phyloP scores from a whole-genome alignment of 257 asterid species.

The Gentiana straminea region DNA sequence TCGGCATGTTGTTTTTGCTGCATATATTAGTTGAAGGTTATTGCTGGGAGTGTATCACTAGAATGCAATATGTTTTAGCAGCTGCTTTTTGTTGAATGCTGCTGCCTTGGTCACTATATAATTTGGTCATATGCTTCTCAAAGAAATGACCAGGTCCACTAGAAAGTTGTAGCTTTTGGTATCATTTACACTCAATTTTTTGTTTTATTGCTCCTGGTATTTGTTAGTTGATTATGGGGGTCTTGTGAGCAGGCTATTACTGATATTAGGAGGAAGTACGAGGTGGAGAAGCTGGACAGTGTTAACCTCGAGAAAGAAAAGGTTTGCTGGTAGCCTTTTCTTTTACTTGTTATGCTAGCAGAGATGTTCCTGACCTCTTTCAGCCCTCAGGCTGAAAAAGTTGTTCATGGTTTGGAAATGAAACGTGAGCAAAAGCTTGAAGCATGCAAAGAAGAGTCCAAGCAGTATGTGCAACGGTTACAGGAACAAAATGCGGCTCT shows the following conservation, averaged over 20 bases:
- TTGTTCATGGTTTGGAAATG: conserved; percentile 50
- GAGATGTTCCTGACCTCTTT: conserved; percentile 10
- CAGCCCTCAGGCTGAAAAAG: conserved; percentile 57
- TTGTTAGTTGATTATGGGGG: conserved; percentile 16
- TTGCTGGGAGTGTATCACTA: too few species aligned
- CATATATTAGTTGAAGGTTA: too few species aligned
- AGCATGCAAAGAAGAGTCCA: conserved; percentile 60
- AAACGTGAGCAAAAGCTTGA: conserved; percentile 50
- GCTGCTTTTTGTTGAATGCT: too few species aligned
- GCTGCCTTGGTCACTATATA: too few species aligned
- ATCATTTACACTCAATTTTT: neutral
- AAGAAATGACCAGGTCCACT: conserved; percentile 78
- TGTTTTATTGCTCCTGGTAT: conserved; percentile 10
- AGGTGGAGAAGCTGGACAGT: conserved; percentile 74
- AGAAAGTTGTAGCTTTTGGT: conserved; percentile 5
- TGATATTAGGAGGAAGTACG: conserved; percentile 76
- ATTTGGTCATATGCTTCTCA: too few species aligned
- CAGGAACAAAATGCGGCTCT: conserved; percentile 72
- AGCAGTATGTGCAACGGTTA: conserved; percentile 44
- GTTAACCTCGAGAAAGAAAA: conserved; percentile 71
- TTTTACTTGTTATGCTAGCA: neutral
- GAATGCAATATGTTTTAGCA: too few species aligned
- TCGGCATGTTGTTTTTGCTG: too few species aligned
- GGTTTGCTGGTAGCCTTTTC: conserved; percentile 29
- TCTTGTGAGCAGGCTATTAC: conserved; percentile 66